Evolutionary conservation across 768 basidiomycete genomes (phyloP).

Genomic region (Suillus brevipes): DNA sequence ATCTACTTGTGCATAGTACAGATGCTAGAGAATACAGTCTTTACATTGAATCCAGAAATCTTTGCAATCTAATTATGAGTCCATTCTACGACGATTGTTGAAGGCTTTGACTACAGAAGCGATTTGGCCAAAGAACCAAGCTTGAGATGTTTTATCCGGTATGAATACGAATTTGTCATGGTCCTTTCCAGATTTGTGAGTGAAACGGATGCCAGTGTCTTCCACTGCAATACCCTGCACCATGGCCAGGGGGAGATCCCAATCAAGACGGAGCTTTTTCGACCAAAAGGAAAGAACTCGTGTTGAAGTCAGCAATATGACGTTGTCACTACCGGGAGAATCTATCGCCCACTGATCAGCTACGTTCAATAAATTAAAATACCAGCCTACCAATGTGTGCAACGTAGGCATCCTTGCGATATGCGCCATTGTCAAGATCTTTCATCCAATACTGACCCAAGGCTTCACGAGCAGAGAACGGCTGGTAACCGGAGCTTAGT

Average conservation of each 20-base stretch:
- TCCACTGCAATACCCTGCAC: slow-evolving; percentile 88
- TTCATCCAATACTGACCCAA: slow-evolving; percentile 97
- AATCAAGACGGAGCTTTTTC: slow-evolving; percentile 79
- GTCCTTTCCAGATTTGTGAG: slow-evolving; percentile 75
- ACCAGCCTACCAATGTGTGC: slow-evolving; percentile 79
- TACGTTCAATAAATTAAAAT: slow-evolving; percentile 4
- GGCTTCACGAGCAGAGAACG: slow-evolving; percentile 88
- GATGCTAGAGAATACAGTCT: slow-evolving; percentile 23
- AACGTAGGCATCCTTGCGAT: slow-evolving; percentile 81
- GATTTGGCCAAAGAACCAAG: slow-evolving; percentile 81
- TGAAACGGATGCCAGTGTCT: slow-evolving; percentile 86
- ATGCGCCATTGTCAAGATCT: slow-evolving; percentile 88
- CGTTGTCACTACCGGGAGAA: slow-evolving; percentile 76
- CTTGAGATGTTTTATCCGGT: slow-evolving; percentile 70
- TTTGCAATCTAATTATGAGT: slow-evolving; percentile 32
- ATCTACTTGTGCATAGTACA: slow-evolving; percentile 24
- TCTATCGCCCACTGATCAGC: slow-evolving; percentile 42
- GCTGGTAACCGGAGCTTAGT: slow-evolving; percentile 42
- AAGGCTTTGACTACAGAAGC: slow-evolving; percentile 75
- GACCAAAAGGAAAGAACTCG: slow-evolving; percentile 85
- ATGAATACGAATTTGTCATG: slow-evolving; percentile 77
- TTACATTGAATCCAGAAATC: slow-evolving; percentile 14
- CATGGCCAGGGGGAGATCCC: slow-evolving; percentile 88
- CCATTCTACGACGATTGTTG: slow-evolving; percentile 75
- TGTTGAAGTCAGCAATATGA: slow-evolving; percentile 75